Evolutionary conservation across 176 grass and related monocot genomes (phyloP).

Genomic region (Oryza punctata): DNA sequence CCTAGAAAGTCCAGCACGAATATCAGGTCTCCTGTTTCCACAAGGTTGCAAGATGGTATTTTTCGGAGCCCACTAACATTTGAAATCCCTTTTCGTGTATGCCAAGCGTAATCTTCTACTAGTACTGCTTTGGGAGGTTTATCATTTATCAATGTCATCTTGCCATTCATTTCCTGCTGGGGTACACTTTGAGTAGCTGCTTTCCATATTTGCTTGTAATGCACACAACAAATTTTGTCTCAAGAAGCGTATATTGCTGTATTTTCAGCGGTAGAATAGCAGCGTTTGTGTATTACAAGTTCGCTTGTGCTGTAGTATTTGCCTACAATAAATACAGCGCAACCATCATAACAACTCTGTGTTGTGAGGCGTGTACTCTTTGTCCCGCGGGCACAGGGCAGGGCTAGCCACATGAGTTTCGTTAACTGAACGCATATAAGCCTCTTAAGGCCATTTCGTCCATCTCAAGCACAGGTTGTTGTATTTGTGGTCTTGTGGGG

Average conservation of each 20-base stretch:
- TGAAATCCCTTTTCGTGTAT: constrained; percentile 41
- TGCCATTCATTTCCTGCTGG: neutral
- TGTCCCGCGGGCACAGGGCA: neutral
- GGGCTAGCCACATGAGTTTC: constrained; percentile 23
- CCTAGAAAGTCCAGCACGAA: constrained; percentile 17
- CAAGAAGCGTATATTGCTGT: neutral
- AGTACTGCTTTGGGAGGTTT: neutral
- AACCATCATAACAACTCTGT: neutral
- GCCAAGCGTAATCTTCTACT: neutral
- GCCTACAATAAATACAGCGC: constrained; percentile 1
- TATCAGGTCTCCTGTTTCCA: neutral
- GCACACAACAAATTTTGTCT: neutral
- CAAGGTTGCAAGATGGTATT: neutral
- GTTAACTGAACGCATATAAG: constrained; percentile 12
- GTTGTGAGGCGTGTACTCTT: neutral
- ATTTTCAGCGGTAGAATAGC: neutral
- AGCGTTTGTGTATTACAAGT: neutral
- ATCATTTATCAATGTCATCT: neutral
- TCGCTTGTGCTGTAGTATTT: neutral
- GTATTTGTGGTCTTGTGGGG: constrained; percentile 1
- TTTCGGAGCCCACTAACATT: constrained; percentile 37
- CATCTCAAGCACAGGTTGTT: constrained; percentile 25
- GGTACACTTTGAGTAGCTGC: constrained; percentile 13
- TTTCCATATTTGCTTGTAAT: neutral
- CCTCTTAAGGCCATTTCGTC: constrained; percentile 1